Percentiles rank a stretch among this genome's conserved stretches.
Evolutionary conservation across 805 yeast genomes (phyloP).

Genomic region (Candida orba): DNA sequence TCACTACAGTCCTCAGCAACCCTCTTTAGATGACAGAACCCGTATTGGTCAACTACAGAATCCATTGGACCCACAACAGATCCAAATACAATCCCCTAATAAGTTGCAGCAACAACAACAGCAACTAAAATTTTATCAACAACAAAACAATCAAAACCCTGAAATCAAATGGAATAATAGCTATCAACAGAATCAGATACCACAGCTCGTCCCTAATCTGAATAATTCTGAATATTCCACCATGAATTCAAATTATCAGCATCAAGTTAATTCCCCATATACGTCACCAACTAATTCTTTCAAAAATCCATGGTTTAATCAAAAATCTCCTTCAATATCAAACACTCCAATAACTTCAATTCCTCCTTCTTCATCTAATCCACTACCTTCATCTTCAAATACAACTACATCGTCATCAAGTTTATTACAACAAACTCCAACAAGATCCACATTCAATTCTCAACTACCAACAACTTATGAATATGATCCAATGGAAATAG

Average conservation of each 20-base stretch:
- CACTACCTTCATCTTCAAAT: background rate
- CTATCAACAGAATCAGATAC: slow-evolving; percentile 16
- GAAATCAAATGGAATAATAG: slow-evolving; percentile 21
- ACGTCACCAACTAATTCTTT: slow-evolving; percentile 24
- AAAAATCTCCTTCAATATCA: slow-evolving; percentile 11
- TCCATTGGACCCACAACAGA: slow-evolving; percentile 1
- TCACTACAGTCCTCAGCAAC: slow-evolving; percentile 19
- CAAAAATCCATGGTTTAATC: slow-evolving; percentile 23
- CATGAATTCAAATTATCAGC: background rate
- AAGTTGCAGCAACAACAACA: slow-evolving; percentile 5
- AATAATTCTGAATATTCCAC: slow-evolving; percentile 3
- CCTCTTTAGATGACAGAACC: slow-evolving; percentile 14
- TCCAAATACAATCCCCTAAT: background rate
- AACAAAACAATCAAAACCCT: slow-evolving; percentile 4
- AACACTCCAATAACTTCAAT: slow-evolving; percentile 1
- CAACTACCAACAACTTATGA: slow-evolving; percentile 48
- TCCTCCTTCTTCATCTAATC: slow-evolving; percentile 1
- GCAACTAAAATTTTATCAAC: background rate
- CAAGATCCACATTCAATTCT: slow-evolving; percentile 17
- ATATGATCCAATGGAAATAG: slow-evolving; percentile 23
- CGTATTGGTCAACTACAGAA: slow-evolving; percentile 2
- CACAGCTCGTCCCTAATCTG: slow-evolving; percentile 17
- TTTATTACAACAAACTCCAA: slow-evolving; percentile 15
- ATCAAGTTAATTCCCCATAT: slow-evolving; percentile 14
- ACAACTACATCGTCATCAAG: background rate